phyloP scores from a whole-genome alignment of 805 yeast genomes.

The Candida tallmaniae region DNA sequence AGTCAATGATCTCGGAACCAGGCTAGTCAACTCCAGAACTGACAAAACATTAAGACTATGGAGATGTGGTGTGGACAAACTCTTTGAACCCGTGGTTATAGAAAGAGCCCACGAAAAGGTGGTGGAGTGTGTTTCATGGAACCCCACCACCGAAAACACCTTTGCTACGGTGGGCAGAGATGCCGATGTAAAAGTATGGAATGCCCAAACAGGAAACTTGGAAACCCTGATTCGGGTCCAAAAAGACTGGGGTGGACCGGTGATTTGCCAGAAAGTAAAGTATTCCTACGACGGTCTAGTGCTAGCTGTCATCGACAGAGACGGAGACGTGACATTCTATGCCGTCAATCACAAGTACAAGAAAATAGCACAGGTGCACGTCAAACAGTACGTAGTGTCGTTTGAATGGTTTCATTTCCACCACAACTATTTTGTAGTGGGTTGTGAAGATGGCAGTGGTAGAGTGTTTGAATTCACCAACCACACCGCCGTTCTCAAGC shows the following conservation, averaged over 20 bases:
- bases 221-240: slow-evolving; percentile 27
- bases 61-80: slow-evolving; percentile 22
- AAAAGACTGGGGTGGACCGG: slow-evolving; percentile 7
- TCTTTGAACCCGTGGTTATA: slow-evolving; percentile 35
- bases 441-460: slow-evolving; percentile 45
- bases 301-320: slow-evolving; percentile 41
- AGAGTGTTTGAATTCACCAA: slow-evolving; percentile 16
- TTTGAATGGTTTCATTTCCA: slow-evolving; percentile 44
- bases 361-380: slow-evolving; percentile 18
- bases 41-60: slow-evolving; percentile 42
- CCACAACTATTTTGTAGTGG: slow-evolving; percentile 29
- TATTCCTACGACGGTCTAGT: slow-evolving; percentile 46
- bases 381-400: slow-evolving; percentile 32
- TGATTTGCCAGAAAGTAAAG: slow-evolving; percentile 17
- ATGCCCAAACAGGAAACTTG: slow-evolving; percentile 30
- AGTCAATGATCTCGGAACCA: slow-evolving; percentile 39
- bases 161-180: slow-evolving; percentile 51
- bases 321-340: slow-evolving; percentile 32
- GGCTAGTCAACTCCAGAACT: slow-evolving; percentile 38
- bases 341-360: slow-evolving; percentile 29
- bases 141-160: slow-evolving; percentile 40
- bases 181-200: slow-evolving; percentile 43
- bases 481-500: not conserved
- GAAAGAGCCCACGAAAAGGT: slow-evolving; percentile 36
- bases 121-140: slow-evolving; percentile 44